These are phyloP conservation scores for Dendryphion nanum DNA, from an alignment of 2,329 filamentous ascomycete genomes.

Conservation along the genomic window DNA sequence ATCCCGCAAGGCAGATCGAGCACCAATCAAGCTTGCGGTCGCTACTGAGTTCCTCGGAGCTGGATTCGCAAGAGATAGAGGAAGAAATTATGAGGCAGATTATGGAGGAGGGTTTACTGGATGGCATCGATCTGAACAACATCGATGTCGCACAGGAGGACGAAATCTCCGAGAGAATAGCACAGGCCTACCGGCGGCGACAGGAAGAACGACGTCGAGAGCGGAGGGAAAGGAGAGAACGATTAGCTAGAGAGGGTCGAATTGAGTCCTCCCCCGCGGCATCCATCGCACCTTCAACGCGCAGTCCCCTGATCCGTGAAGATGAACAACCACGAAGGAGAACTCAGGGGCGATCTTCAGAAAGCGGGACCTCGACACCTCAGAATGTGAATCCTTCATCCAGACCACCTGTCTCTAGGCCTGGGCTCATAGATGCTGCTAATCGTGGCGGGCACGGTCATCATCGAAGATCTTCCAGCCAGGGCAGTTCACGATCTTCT, in stretches of 20 bases:
- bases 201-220: slow-evolving; percentile 63
- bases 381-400: slow-evolving; percentile 17
- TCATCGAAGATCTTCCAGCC: slow-evolving; percentile 47
- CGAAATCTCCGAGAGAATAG: slow-evolving; percentile 85
- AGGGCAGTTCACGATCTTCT: slow-evolving; percentile 44
- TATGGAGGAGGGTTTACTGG: slow-evolving; percentile 79
- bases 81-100: slow-evolving; percentile 88
- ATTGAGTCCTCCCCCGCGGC: slow-evolving; percentile 15
- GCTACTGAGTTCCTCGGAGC: slow-evolving; percentile 75
- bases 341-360: slow-evolving; percentile 33
- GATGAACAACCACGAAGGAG: slow-evolving; percentile 31
- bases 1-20: slow-evolving; percentile 62
- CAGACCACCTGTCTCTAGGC: slow-evolving; percentile 46
- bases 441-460: slow-evolving; percentile 27
- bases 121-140: slow-evolving; percentile 85
- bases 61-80: slow-evolving; percentile 76
- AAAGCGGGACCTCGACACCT: slow-evolving; percentile 34
- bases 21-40: slow-evolving; percentile 88
- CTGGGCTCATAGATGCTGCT: slow-evolving; percentile 46
- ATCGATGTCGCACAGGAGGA: slow-evolving; percentile 83
- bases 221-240: slow-evolving; percentile 30
- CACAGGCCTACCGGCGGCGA: slow-evolving; percentile 78
- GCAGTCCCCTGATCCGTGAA: slow-evolving; percentile 26
- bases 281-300: slow-evolving; percentile 16
- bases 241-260: slow-evolving; percentile 40